Percentiles rank a stretch among this genome's conserved stretches.
These are phyloP conservation scores for Catunica adiposa DNA, from an alignment of 2,329 filamentous ascomycete species.

Conservation along the genomic window DNA sequence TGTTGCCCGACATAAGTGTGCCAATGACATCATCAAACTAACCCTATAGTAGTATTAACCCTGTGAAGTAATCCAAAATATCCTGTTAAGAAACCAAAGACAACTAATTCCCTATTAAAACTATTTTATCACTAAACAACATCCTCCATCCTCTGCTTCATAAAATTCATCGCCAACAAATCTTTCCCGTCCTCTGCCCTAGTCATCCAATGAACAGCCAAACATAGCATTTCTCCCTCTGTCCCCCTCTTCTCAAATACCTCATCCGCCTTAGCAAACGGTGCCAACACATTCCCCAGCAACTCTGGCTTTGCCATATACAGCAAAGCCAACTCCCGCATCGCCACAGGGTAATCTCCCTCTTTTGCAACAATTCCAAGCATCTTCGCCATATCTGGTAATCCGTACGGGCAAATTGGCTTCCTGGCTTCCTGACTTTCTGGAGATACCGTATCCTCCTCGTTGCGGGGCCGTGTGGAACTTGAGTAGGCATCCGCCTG, in stretches of 20 bases:
- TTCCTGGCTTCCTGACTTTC: too few relatives aligned
- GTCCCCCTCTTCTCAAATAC: slow-evolving; percentile 57
- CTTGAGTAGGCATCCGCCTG: slow-evolving; percentile 32
- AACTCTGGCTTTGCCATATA: slow-evolving; percentile 86
- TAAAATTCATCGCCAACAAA: slow-evolving; percentile 62
- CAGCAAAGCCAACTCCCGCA: slow-evolving; percentile 83
- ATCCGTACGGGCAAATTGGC: too few relatives aligned
- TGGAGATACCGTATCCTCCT: too few relatives aligned
- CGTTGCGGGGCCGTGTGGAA: slow-evolving; percentile 3
- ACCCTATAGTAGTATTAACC: too few relatives aligned
- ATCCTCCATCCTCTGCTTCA: slow-evolving; percentile 43
- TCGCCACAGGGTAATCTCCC: slow-evolving; percentile 62
- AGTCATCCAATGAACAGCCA: slow-evolving; percentile 97
- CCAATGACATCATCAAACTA: too few relatives aligned
- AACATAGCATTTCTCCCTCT: slow-evolving; percentile 41
- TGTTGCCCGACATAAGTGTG: too few relatives aligned
- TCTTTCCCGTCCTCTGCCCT: slow-evolving; percentile 74
- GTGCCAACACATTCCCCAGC: slow-evolving; percentile 62
- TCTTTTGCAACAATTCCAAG: slow-evolving; percentile 89
- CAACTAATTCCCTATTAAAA: too few relatives aligned
- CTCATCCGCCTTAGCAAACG: slow-evolving; percentile 67
- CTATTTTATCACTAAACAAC: neutral
- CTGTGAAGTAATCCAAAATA: too few relatives aligned
- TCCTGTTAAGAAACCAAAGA: too few relatives aligned
- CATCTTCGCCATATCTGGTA: slow-evolving; percentile 67